Percentiles rank a stretch among this genome's conserved stretches.
Conservation (phyloP, 805 yeast species). For the Lipomyces anomalus region DNA sequence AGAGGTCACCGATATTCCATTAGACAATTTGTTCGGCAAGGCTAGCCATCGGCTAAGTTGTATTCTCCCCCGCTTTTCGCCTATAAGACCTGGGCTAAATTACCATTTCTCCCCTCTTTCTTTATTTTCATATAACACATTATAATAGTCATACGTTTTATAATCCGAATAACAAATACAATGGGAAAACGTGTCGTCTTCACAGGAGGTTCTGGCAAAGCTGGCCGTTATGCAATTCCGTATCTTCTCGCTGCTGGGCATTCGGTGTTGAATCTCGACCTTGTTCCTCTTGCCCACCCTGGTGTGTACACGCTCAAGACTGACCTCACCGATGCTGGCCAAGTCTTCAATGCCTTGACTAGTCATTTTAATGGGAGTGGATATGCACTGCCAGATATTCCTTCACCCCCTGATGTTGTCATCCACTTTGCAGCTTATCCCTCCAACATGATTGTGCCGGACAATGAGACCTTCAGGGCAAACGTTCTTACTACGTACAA, state of each 20-base stretch:
- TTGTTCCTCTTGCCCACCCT: conserved; percentile 2
- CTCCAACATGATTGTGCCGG: conserved; percentile 5
- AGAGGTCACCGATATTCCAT: too few species aligned
- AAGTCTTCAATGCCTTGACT: conserved; percentile 6
- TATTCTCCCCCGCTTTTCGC: too few species aligned
- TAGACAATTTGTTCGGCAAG: too few species aligned
- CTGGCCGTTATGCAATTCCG: conserved; percentile 4
- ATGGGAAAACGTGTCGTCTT: conserved; percentile 3
- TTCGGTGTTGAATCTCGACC: conserved; percentile 4
- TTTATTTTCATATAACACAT: too few species aligned
- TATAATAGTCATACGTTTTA: too few species aligned
- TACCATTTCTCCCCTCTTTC: too few species aligned
- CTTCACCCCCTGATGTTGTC: conserved; percentile 3
- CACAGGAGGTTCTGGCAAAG: conserved; percentile 6
- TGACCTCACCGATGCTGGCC: conserved; percentile 5
- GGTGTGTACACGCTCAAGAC: conserved; percentile 6
- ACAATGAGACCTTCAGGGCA: conserved; percentile 1
- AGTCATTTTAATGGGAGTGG: background rate
- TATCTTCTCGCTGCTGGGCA: conserved; percentile 5
- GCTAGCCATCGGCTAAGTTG: too few species aligned
- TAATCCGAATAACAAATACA: background rate
- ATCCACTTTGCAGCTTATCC: conserved; percentile 7
- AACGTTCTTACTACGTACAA: conserved; percentile 4
- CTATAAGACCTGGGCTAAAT: too few species aligned
- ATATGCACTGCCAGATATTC: background rate